phyloP scores from a whole-genome alignment of 2,329 filamentous ascomycete species.

The Fusarium nodosum region DNA sequence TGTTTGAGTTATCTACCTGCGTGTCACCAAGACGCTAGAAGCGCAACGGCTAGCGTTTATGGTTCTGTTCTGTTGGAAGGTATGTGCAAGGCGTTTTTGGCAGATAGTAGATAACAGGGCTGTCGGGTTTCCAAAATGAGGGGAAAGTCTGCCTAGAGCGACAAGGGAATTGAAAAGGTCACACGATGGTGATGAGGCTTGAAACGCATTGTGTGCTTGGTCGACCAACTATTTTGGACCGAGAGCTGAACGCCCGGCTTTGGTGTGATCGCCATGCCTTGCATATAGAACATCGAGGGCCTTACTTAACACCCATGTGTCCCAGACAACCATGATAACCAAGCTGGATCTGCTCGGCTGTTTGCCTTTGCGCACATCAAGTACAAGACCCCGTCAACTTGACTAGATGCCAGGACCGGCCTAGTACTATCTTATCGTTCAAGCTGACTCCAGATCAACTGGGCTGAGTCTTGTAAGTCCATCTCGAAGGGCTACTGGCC shows the following conservation, averaged over 20 bases:
- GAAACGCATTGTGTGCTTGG: slow-evolving; percentile 15
- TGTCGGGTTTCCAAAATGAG: slow-evolving; percentile 21
- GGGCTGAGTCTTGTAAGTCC: neutral
- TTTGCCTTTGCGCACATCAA: slow-evolving; percentile 13
- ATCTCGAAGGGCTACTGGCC: slow-evolving; percentile 1
- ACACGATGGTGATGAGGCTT: slow-evolving; percentile 40
- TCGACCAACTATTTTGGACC: slow-evolving; percentile 13
- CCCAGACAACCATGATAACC: slow-evolving; percentile 26
- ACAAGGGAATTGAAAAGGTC: slow-evolving; percentile 21
- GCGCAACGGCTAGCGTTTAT: slow-evolving; percentile 22
- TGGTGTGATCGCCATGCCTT: slow-evolving; percentile 35
- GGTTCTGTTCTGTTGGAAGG: slow-evolving; percentile 26
- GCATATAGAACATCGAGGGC: slow-evolving; percentile 16
- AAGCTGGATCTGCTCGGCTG: neutral
- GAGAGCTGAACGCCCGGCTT: slow-evolving; percentile 42
- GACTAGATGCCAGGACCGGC: slow-evolving; percentile 20
- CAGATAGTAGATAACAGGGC: slow-evolving; percentile 32
- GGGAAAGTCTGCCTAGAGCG: slow-evolving; percentile 36
- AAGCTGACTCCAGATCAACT: slow-evolving; percentile 5
- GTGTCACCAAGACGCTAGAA: slow-evolving; percentile 37
- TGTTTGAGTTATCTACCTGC: slow-evolving; percentile 4
- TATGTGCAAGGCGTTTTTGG: slow-evolving; percentile 41
- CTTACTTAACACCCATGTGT: slow-evolving; percentile 46
- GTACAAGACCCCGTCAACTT: slow-evolving; percentile 1
- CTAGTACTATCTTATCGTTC: slow-evolving; percentile 9